Conservation (phyloP, 768 basidiomycete species). For the Amylocystis lapponica region DNA sequence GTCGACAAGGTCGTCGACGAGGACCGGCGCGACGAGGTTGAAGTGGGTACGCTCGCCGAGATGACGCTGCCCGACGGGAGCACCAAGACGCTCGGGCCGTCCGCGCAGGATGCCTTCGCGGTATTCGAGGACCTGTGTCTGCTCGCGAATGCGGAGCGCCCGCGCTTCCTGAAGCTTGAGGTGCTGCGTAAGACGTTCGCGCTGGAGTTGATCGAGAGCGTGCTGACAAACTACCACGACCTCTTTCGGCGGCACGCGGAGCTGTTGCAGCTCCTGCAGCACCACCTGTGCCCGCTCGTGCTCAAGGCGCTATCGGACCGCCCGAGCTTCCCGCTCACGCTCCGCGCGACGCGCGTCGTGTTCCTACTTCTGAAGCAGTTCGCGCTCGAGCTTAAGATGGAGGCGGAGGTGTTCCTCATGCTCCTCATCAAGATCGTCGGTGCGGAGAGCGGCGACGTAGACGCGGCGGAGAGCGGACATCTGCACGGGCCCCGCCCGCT, state of each 20-base stretch:
- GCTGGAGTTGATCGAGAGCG: slow-evolving; percentile 95
- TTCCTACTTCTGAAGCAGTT: slow-evolving; percentile 93
- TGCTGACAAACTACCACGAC: slow-evolving; percentile 87
- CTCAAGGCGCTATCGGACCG: slow-evolving; percentile 81
- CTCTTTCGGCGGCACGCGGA: slow-evolving; percentile 82
- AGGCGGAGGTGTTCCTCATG: slow-evolving; percentile 83
- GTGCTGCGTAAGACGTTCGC: slow-evolving; percentile 90
- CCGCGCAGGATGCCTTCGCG: slow-evolving; percentile 78
- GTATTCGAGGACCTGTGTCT: slow-evolving; percentile 93
- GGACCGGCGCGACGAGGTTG: slow-evolving; percentile 43
- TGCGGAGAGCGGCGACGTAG: slow-evolving; percentile 38
- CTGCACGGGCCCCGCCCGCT: slow-evolving; percentile 39
- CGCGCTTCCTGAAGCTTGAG: slow-evolving; percentile 76
- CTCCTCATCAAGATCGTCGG: slow-evolving; percentile 60
- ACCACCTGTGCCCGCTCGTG: slow-evolving; percentile 86
- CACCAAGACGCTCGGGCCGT: slow-evolving; percentile 58
- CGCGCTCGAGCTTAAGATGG: slow-evolving; percentile 69
- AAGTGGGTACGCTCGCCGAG: slow-evolving; percentile 28
- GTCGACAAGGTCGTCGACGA: slow-evolving; percentile 90
- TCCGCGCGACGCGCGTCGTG: slow-evolving; percentile 89
- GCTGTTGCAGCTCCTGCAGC: slow-evolving; percentile 77
- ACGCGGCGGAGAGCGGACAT: slow-evolving; percentile 15
- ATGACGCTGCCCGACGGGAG: slow-evolving; percentile 65
- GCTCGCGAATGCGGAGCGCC: slow-evolving; percentile 75
- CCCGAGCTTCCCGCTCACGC: slow-evolving; percentile 78